Conservation (phyloP, 2,329 filamentous ascomycete species). For the Mollisiaceae sp. region DNA sequence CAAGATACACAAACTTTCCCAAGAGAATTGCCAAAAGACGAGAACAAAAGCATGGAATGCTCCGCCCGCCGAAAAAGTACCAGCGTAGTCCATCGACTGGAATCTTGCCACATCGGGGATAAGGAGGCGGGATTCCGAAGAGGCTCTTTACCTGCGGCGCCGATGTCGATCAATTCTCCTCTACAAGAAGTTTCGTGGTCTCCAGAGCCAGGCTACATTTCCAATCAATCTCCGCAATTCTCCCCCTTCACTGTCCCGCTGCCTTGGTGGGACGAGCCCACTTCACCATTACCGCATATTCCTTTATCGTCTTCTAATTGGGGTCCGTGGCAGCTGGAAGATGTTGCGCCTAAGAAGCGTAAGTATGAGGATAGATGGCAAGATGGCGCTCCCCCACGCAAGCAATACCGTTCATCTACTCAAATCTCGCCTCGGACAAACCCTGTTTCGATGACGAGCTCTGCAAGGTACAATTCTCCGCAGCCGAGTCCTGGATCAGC, state of each 20-base stretch:
- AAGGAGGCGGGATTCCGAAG: conserved; percentile 16
- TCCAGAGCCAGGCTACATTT: conserved; percentile 9
- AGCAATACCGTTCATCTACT: conserved; percentile 18
- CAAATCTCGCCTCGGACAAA: conserved; percentile 26
- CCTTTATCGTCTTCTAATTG: conserved; percentile 15
- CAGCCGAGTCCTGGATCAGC: not conserved
- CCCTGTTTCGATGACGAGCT: conserved; percentile 2
- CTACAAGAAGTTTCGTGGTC: conserved; percentile 15
- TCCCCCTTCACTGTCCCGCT: conserved; percentile 13
- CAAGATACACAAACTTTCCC: not conserved
- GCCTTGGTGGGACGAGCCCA: conserved; percentile 23
- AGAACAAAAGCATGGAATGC: not conserved
- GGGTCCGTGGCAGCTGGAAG: conserved; percentile 17
- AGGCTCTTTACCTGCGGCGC: conserved; percentile 25
- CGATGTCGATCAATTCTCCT: conserved; percentile 1
- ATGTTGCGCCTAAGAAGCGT: conserved; percentile 20
- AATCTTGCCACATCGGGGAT: conserved; percentile 27
- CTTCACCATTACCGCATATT: conserved; percentile 17
- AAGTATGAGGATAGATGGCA: conserved; percentile 19
- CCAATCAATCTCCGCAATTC: conserved; percentile 10
- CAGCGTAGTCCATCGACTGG: conserved; percentile 25
- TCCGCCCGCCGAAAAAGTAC: conserved; percentile 21
- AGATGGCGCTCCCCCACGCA: not conserved
- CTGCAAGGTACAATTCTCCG: not conserved
- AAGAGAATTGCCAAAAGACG: conserved; percentile 7